Conservation (phyloP, 495 filamentous ascomycete genomes). For the Penicillium lagena region DNA sequence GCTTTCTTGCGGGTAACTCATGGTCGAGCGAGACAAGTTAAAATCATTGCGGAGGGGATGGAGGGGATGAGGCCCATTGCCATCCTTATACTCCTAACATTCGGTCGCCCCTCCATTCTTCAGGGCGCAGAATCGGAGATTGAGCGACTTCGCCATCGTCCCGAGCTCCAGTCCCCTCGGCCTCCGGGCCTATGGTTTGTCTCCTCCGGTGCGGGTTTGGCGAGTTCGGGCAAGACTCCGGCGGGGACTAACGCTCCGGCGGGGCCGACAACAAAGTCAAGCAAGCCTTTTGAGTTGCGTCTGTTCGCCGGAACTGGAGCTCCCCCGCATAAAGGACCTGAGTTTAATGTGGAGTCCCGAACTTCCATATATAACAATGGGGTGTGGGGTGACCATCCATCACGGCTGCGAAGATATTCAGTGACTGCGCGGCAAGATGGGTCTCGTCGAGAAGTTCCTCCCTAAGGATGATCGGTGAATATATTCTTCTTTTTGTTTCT, state of each 20-base stretch:
- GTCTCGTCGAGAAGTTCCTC: conserved; percentile 21
- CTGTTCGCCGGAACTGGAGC: no score
- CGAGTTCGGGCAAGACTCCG: conserved; percentile 6
- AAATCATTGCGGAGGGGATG: background rate
- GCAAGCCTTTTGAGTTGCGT: background rate
- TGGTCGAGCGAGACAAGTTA: background rate
- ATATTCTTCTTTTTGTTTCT: background rate
- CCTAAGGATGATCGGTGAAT: conserved; percentile 23
- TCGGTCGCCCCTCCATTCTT: no score
- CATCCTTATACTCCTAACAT: no score
- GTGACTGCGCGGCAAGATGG: conserved; percentile 8
- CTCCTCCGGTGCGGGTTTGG: background rate
- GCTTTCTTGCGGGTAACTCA: conserved; percentile 28
- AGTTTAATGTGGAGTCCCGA: conserved; percentile 10
- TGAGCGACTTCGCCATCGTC: background rate
- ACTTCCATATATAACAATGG: conserved; percentile 3
- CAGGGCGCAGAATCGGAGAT: conserved; percentile 2
- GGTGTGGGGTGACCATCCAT: no score
- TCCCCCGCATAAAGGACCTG: background rate
- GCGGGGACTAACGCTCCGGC: conserved; percentile 11
- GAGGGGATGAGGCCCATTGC: no score
- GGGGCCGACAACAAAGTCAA: conserved; percentile 1
- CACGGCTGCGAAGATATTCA: no score
- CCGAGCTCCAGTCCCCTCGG: background rate
- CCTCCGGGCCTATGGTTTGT: no score